Conservation (phyloP, 2,329 filamentous ascomycete species). For the Aureobasidium lini region DNA sequence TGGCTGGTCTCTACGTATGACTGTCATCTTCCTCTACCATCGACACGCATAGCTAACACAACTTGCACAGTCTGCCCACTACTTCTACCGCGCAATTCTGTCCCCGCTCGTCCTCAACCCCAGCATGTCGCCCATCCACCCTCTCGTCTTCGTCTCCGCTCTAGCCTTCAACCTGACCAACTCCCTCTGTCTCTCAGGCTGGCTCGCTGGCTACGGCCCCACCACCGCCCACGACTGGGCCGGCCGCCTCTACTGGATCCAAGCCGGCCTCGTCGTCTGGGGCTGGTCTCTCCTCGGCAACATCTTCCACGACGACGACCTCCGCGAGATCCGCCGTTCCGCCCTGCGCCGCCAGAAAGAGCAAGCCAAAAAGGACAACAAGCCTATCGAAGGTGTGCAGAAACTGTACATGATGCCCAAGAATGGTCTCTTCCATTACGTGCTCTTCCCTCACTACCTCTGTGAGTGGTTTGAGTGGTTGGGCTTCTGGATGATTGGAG, state of each 20-base stretch:
- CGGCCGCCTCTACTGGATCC: conserved; percentile 38
- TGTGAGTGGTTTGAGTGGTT: conserved; percentile 95
- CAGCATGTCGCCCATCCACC: conserved; percentile 85
- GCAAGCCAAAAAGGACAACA: conserved; percentile 38
- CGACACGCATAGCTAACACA: conserved; percentile 20
- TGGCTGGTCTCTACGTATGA: conserved; percentile 58
- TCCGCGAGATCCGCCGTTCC: conserved; percentile 74
- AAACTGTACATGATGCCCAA: conserved; percentile 85
- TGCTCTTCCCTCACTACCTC: conserved; percentile 91
- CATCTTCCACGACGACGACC: conserved; percentile 81
- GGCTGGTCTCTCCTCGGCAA: conserved; percentile 69
- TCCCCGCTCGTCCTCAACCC: conserved; percentile 73
- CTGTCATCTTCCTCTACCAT: conserved; percentile 25
- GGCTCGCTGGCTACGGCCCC: conserved; percentile 74
- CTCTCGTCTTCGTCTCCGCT: conserved; percentile 57
- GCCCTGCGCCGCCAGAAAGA: conserved; percentile 54
- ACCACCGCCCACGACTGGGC: conserved; percentile 50
- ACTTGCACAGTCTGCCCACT: conserved; percentile 63
- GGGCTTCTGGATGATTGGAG: conserved; percentile 73
- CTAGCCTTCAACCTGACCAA: conserved; percentile 73
- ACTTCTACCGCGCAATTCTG: conserved; percentile 79
- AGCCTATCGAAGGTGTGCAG: conserved; percentile 48
- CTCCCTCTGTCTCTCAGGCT: conserved; percentile 67
- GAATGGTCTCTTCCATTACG: conserved; percentile 71
- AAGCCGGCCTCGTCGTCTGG: conserved; percentile 66